Evolutionary conservation across 352 stramenopile species (phyloP).

Genomic region (Phytophthora uliginosa): DNA sequence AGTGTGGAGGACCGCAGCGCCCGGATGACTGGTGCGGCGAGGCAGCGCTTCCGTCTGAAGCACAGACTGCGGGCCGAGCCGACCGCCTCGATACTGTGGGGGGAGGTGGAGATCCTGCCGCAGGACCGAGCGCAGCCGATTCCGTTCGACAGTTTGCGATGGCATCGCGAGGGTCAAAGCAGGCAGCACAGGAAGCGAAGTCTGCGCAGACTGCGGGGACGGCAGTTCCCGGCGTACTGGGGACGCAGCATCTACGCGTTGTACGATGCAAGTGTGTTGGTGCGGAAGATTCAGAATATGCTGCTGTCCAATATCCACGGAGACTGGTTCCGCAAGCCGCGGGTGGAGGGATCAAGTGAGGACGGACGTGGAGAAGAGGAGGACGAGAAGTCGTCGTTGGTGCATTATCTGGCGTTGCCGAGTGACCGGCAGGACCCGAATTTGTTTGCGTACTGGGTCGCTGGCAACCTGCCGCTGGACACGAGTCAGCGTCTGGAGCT

Average conservation of each 20-base stretch:
- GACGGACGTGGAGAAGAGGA: constrained; percentile 9
- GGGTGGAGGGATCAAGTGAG: constrained; percentile 15
- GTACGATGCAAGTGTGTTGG: constrained; percentile 70
- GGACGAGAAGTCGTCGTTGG: constrained; percentile 30
- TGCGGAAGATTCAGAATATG: constrained; percentile 73
- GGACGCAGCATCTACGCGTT: constrained; percentile 50
- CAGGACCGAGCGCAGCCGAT: constrained; percentile 50
- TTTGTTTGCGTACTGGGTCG: constrained; percentile 85
- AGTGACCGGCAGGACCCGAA: constrained; percentile 69
- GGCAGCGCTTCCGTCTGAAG: constrained; percentile 73
- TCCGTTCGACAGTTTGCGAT: constrained; percentile 47
- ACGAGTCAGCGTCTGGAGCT: constrained; percentile 68
- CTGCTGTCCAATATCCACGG: constrained; percentile 79
- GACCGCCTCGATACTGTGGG: constrained; percentile 25
- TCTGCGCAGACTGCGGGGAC: constrained; percentile 23
- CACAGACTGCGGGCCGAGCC: constrained; percentile 29
- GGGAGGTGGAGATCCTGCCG: constrained; percentile 74
- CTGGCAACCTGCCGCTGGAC: constrained; percentile 73
- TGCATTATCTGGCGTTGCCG: constrained; percentile 44
- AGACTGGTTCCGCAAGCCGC: constrained; percentile 70
- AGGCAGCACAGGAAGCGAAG: constrained; percentile 18
- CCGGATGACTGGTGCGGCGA: constrained; percentile 67
- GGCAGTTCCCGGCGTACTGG: constrained; percentile 66
- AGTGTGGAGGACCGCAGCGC: constrained; percentile 50
- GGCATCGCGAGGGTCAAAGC: constrained; percentile 9